phyloP scores from a whole-genome alignment of 2,329 filamentous ascomycete genomes.

The Parafenestella ontariensis region DNA sequence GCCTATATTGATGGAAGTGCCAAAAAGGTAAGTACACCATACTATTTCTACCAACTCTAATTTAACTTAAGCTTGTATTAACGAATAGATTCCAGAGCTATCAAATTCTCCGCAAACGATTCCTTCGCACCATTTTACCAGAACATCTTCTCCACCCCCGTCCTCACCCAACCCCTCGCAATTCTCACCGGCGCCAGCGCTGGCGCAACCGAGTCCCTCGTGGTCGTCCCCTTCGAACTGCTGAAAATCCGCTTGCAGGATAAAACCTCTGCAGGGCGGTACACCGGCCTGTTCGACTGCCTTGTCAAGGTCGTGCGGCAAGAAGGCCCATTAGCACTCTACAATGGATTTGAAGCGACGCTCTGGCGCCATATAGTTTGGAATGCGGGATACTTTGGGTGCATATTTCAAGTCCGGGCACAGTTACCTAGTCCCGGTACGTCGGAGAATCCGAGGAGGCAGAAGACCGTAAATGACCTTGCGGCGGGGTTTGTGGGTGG shows the following conservation, averaged over 20 bases:
- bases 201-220: constrained; percentile 38
- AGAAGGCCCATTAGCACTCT: constrained; percentile 36
- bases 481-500: constrained; percentile 40
- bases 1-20: constrained; percentile 42
- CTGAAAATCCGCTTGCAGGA: constrained; percentile 41
- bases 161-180: constrained; percentile 34
- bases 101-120: constrained; percentile 44
- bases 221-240: constrained; percentile 43
- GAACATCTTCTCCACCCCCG: constrained; percentile 25
- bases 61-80: background rate
- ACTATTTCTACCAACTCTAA: background rate
- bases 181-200: constrained; percentile 39
- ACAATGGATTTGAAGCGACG: constrained; percentile 43
- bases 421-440: constrained; percentile 25
- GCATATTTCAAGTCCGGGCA: constrained; percentile 39
- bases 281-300: constrained; percentile 37
- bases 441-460: constrained; percentile 21
- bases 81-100: constrained; percentile 20
- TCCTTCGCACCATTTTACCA: constrained; percentile 36
- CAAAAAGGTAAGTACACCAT: constrained; percentile 26
- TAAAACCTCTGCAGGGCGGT: constrained; percentile 35
- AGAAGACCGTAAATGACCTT: constrained; percentile 39
- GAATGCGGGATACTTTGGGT: constrained; percentile 44
- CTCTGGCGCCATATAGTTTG: constrained; percentile 43
- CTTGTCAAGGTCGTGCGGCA: constrained; percentile 33